Conservation (phyloP, 257 asterid species). For the Solanum okadae region DNA sequence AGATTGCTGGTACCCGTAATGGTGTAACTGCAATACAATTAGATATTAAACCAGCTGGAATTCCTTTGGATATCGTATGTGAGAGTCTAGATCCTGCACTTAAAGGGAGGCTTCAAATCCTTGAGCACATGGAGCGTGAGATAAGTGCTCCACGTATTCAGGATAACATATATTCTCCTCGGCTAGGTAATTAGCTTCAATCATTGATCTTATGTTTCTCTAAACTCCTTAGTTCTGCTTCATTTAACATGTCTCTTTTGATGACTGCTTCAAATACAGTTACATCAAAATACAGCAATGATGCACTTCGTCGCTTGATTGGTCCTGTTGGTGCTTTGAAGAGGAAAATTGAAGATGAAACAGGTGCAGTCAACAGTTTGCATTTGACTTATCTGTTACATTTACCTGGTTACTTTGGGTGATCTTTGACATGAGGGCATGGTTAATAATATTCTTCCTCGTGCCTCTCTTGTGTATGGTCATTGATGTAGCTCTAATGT, state of each 20-base stretch:
- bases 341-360: conserved; percentile 93
- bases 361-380: conserved; percentile 37
- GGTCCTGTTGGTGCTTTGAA: conserved; percentile 93
- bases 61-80: conserved; percentile 83
- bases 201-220: not conserved
- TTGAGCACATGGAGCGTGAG: conserved; percentile 84
- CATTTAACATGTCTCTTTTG: conserved; percentile 4
- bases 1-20: conserved; percentile 89
- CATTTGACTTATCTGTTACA: not conserved
- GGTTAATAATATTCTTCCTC: not conserved
- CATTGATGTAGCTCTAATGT: not conserved
- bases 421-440: not conserved
- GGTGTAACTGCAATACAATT: conserved; percentile 94
- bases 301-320: conserved; percentile 76
- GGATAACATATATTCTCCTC: conserved; percentile 70
- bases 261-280: conserved; percentile 30
- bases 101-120: conserved; percentile 74
- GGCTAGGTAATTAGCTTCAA: conserved; percentile 35
- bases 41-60: conserved; percentile 98
- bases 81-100: conserved; percentile 72
- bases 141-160: conserved; percentile 68
- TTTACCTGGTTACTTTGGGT: not conserved
- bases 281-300: conserved; percentile 73
- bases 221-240: not conserved
- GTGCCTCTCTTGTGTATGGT: not conserved